phyloP scores from a whole-genome alignment of 371 early-diverging fungal genomes.

The Mortierella sp. region DNA sequence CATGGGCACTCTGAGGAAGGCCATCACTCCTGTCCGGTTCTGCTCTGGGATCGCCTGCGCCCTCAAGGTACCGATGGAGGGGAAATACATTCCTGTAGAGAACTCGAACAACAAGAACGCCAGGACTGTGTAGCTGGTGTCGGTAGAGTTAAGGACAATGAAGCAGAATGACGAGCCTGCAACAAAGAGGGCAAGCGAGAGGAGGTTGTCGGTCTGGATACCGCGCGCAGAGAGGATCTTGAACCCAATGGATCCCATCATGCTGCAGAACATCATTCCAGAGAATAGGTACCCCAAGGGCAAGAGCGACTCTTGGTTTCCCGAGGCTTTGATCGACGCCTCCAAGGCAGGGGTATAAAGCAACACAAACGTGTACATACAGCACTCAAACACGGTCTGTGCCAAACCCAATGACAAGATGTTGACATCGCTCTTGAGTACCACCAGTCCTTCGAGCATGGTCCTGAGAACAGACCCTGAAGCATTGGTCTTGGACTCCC shows the following conservation, averaged over 20 bases:
- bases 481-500: slow-evolving; percentile 60
- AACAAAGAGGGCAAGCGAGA: slow-evolving; percentile 39
- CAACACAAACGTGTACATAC: slow-evolving; percentile 89
- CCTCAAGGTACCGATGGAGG: slow-evolving; percentile 76
- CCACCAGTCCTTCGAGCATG: slow-evolving; percentile 52
- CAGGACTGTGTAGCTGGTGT: slow-evolving; percentile 43
- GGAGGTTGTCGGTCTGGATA: slow-evolving; percentile 34
- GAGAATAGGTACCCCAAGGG: slow-evolving; percentile 78
- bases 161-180: slow-evolving; percentile 49
- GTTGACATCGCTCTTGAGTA: slow-evolving; percentile 63
- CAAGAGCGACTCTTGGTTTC: slow-evolving; percentile 26
- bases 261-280: slow-evolving; percentile 82
- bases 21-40: slow-evolving; percentile 82
- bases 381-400: slow-evolving; percentile 82
- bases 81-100: slow-evolving; percentile 84
- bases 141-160: slow-evolving; percentile 27
- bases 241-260: slow-evolving; percentile 80
- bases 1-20: slow-evolving; percentile 82
- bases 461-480: slow-evolving; percentile 44
- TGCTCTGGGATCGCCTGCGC: slow-evolving; percentile 81
- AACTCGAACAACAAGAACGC: slow-evolving; percentile 76
- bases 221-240: slow-evolving; percentile 59
- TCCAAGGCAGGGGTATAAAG: slow-evolving; percentile 83
- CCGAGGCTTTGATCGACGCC: slow-evolving; percentile 40
- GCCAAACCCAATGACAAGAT: slow-evolving; percentile 79